phyloP scores from a whole-genome alignment of 176 grass and related monocot genomes.

The Zea luxurians region DNA sequence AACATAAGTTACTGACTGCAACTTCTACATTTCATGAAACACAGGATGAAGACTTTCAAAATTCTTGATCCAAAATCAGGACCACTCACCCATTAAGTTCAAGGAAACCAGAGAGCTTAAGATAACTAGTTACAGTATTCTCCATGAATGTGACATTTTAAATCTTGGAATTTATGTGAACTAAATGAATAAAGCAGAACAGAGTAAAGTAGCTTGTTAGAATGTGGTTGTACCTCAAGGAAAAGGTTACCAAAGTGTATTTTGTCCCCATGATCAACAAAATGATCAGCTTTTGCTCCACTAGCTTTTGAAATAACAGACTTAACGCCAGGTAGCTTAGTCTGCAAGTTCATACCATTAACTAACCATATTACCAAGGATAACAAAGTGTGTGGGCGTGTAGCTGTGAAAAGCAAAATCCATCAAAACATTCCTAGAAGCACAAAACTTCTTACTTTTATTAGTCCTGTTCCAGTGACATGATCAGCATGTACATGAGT shows the following conservation, averaged over 20 bases:
- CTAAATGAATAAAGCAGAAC: neutral
- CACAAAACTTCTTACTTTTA: conserved; percentile 58
- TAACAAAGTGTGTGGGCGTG: neutral
- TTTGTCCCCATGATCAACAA: conserved; percentile 84
- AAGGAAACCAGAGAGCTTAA: conserved; percentile 6
- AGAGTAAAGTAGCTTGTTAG: neutral
- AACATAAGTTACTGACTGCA: conserved; percentile 8
- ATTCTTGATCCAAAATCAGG: neutral
- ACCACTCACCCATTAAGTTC: conserved; percentile 8
- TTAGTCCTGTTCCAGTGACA: conserved; percentile 79
- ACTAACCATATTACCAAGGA: neutral
- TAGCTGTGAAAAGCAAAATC: neutral
- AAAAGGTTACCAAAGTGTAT: conserved; percentile 82
- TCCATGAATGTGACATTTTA: neutral
- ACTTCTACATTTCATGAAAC: neutral
- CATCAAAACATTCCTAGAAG: conserved; percentile 4
- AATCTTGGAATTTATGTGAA: neutral
- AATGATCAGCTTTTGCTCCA: conserved; percentile 67
- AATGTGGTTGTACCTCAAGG: conserved; percentile 65
- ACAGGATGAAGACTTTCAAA: neutral
- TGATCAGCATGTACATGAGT: conserved; percentile 99
- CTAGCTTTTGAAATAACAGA: conserved; percentile 82
- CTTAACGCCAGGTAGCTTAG: conserved; percentile 68
- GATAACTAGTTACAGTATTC: neutral
- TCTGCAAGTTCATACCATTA: conserved; percentile 40